A percentile compares a stretch with the other conserved stretches of the same genome.
Conservation (phyloP, 2,329 filamentous ascomycete species). For the Claviceps maximensis region DNA sequence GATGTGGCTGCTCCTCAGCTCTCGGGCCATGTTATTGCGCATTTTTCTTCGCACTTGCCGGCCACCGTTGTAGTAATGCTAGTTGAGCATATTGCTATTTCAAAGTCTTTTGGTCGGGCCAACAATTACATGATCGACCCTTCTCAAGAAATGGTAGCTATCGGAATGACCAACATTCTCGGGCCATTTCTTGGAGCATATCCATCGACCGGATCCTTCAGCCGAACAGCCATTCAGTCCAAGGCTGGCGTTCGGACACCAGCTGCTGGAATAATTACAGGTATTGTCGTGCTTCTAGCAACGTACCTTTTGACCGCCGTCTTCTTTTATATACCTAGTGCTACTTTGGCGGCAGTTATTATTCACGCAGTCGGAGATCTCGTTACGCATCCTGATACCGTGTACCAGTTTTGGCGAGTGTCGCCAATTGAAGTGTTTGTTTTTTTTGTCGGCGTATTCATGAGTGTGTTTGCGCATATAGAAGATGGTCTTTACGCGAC, state of each 20-base stretch:
- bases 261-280: slow-evolving; percentile 80
- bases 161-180: slow-evolving; percentile 79
- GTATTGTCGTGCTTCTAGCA: slow-evolving; percentile 70
- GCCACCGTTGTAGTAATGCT: slow-evolving; percentile 85
- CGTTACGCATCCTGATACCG: slow-evolving; percentile 77
- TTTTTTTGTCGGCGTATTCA: slow-evolving; percentile 84
- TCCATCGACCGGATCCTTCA: slow-evolving; percentile 90
- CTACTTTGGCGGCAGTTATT: slow-evolving; percentile 74
- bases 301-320: slow-evolving; percentile 79
- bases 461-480: slow-evolving; percentile 78
- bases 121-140: slow-evolving; percentile 96
- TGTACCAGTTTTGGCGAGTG: slow-evolving; percentile 92
- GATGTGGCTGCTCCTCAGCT: slow-evolving; percentile 62
- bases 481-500: slow-evolving; percentile 90
- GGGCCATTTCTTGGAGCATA: slow-evolving; percentile 88
- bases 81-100: slow-evolving; percentile 94
- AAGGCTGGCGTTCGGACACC: slow-evolving; percentile 92
- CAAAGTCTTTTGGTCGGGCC: slow-evolving; percentile 88
- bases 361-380: slow-evolving; percentile 92
- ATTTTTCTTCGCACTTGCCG: slow-evolving; percentile 62
- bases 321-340: slow-evolving; percentile 86
- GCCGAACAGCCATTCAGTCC: slow-evolving; percentile 89
- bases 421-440: slow-evolving; percentile 82
- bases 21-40: slow-evolving; percentile 49
- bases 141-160: slow-evolving; percentile 90